Evolutionary conservation across 441 rosid species (phyloP), one percentile per base, ranked within the genome.

Genomic region (Arabidopsis lyrata): DNA sequence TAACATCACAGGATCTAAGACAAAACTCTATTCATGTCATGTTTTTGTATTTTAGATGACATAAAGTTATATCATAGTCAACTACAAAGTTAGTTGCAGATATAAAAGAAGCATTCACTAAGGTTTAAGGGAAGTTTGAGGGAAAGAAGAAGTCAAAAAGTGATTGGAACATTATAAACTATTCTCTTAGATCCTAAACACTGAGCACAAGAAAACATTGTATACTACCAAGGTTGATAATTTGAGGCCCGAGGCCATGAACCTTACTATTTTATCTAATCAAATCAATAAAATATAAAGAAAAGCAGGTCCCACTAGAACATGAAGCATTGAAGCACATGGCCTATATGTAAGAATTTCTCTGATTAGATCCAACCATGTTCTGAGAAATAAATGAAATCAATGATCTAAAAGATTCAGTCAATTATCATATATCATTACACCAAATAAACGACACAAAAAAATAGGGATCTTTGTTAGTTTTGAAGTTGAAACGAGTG

Each of bases 261-360:
- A 55, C n/a, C 70, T 44, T 24, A 9, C 59, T 24, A 45, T 36
- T 2, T 35, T 36, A 49, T 42, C 8, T 9, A 42, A 41, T 63
- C 71, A 56, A 68, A 56, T 55, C 39, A 76, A 47, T 42, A 44
- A 34, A 41, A 10, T 29, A 76, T 53, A 13, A 62, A 32, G 54
- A 54, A 20, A 12, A 27, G n/a, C 38, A 76, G 75, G 53, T 18
- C 66, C 66, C 75, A 55, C 54, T 61, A 13, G 48, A 20, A 44
- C 27, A 60, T 50, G 16, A 61, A 67, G 79, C 54, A 63, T 49
- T 53, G 9, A 56, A 44, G 63, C 80, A 70, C 76, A 77, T 77
- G 80, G 72, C 29, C 52, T 35, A 42, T 63, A 35, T 38, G 24
- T 45, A 31, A 14, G 63, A 32, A 27, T 53, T 35, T 52, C 49